Evolutionary conservation across 768 basidiomycete genomes (phyloP), one percentile per base, ranked within the genome.

Genomic region (Strobilomyces dryophilus): DNA sequence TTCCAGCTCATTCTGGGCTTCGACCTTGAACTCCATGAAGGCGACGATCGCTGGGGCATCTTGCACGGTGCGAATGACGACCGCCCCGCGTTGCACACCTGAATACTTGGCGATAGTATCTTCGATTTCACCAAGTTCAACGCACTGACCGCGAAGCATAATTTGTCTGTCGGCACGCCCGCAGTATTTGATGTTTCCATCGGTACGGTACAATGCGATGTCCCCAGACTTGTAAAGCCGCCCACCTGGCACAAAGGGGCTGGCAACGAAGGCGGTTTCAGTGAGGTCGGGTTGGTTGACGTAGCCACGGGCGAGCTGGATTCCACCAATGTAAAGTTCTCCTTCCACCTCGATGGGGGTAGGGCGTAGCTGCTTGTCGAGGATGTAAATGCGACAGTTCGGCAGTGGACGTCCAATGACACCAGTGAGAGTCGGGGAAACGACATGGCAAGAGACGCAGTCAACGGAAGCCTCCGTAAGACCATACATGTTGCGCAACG

Each of bases 81-180:
- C 65, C 5, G 59, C 63, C 26, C 52, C 57, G 9, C 63, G 59
- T 44, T 56, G 56, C 8, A 65, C 59, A n/a, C 40, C 32, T 3
- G 58, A 32, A 39, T 56, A 63, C 44, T 67, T 68, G 47, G 55
- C 55, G 14, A 68, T 66, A 1, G 66, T 66, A 39, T 62, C 60
- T 57, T 71, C 69, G 15, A 71, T 61, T 52, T 71, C 69, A 14
- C 66, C 65, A 12, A 67, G 64, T 40, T 71, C 69, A n/a, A 71
- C 62, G 24, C 70, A 65, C 24, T 62, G 65, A 26, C 70, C 69
- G 8, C 66, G 65, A 51, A 71, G 59, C 53, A 71, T 71, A 49
- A 71, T 62, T 40, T 71, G 69, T 35, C 68, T 60, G 61, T 71
- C 70, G 15, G 59, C 58, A 26, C 70, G 68, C 34, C 69, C 70